Conservation (phyloP, 176 grass and related monocot species). For the Oropetium thomaeum region DNA sequence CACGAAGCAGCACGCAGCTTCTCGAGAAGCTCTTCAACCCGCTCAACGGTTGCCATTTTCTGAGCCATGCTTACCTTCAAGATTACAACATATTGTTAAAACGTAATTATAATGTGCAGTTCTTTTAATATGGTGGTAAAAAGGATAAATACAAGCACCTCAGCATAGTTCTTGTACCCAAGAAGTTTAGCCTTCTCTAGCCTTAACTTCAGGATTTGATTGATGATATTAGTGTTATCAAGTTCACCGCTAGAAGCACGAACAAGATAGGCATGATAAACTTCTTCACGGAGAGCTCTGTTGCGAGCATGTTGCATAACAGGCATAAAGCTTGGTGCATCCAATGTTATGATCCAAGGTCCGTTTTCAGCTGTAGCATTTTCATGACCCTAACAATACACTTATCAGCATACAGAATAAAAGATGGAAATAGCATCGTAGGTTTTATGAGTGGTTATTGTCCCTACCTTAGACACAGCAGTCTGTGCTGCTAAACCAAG, state of each 20-base stretch:
- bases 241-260: constrained; percentile 86
- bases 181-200: constrained; percentile 91
- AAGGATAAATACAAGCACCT: constrained; percentile 35
- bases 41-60: constrained; percentile 93
- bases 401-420: neutral
- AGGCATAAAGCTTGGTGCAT: constrained; percentile 78
- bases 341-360: constrained; percentile 93
- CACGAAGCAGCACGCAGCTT: constrained; percentile 92
- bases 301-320: constrained; percentile 96
- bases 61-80: constrained; percentile 79
- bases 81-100: constrained; percentile 29
- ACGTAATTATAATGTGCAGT: neutral
- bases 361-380: constrained; percentile 89
- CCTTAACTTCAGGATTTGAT: constrained; percentile 77
- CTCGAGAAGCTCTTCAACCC: constrained; percentile 89
- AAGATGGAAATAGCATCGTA: neutral
- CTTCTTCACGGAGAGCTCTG: constrained; percentile 83
- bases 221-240: constrained; percentile 82
- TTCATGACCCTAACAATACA: constrained; percentile 67
- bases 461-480: constrained; percentile 64
- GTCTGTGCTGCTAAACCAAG: constrained; percentile 90
- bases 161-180: constrained; percentile 91
- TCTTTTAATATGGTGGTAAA: neutral
- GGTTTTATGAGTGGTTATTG: neutral
- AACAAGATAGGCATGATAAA: constrained; percentile 73